Conservation (phyloP, 257 asterid species). For the Solanum commersonii region DNA sequence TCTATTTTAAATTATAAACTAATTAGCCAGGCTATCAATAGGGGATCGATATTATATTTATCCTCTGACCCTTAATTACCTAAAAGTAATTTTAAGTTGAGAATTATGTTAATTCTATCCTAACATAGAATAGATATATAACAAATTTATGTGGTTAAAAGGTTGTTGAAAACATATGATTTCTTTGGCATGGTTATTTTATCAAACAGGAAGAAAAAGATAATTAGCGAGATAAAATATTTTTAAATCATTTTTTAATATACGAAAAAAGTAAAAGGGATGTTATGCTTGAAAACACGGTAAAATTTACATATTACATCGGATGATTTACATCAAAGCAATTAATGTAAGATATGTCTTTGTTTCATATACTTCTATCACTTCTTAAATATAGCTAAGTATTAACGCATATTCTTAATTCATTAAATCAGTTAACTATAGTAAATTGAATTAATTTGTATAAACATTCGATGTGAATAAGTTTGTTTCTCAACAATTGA, state of each 20-base stretch:
- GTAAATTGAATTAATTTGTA: background rate
- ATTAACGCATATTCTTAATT: background rate
- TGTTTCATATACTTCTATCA: background rate
- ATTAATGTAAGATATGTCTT: background rate
- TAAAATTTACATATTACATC: background rate
- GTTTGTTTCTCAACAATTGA: background rate
- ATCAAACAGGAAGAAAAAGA: background rate
- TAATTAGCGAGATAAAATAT: background rate
- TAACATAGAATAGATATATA: background rate
- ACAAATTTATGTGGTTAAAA: background rate
- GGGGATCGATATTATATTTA: background rate
- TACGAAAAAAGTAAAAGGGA: background rate
- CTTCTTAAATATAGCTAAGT: background rate
- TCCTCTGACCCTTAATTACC: background rate
- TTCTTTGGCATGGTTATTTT: background rate
- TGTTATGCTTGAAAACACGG: background rate
- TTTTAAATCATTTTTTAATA: too few relatives aligned
- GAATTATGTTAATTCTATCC: background rate
- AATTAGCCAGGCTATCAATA: background rate
- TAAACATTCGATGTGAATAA: background rate
- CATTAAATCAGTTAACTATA: background rate
- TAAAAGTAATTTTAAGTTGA: background rate
- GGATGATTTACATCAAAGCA: background rate
- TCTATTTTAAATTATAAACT: background rate
- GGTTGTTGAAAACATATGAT: background rate